These are phyloP conservation scores for Cicer yamashitae DNA, from an alignment of 306 rosid species.

Conservation along the genomic window DNA sequence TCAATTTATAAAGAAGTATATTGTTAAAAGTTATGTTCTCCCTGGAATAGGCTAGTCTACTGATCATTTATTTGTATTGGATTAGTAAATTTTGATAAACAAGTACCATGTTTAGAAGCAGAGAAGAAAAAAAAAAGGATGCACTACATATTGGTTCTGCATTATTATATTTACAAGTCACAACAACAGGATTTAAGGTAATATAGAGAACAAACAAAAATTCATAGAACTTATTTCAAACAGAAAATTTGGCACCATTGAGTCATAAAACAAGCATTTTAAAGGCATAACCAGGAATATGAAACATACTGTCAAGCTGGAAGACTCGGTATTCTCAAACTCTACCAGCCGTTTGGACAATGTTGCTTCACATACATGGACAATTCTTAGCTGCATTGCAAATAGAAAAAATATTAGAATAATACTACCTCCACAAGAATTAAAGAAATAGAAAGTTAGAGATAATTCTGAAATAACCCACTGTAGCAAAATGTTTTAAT, in stretches of 20 bases:
- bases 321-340: constrained; percentile 84
- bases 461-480: too few species aligned
- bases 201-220: constrained; percentile 4
- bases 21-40: too few species aligned
- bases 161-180: neutral
- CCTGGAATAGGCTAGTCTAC: too few species aligned
- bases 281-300: constrained; percentile 23
- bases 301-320: constrained; percentile 77
- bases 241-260: constrained; percentile 3
- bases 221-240: constrained; percentile 28
- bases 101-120: constrained; percentile 6
- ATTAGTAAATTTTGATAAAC: neutral
- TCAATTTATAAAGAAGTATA: too few species aligned
- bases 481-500: too few species aligned
- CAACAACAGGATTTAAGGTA: constrained; percentile 6
- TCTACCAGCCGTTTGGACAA: constrained; percentile 81
- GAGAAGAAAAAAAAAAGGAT: neutral
- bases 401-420: neutral
- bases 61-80: too few species aligned
- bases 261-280: constrained; percentile 22
- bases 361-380: constrained; percentile 84
- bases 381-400: constrained; percentile 64
- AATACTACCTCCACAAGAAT: too few species aligned
- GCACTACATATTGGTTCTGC: neutral
- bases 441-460: too few species aligned